Conservation (phyloP, 768 basidiomycete genomes). For the Tulasnella sp. region DNA sequence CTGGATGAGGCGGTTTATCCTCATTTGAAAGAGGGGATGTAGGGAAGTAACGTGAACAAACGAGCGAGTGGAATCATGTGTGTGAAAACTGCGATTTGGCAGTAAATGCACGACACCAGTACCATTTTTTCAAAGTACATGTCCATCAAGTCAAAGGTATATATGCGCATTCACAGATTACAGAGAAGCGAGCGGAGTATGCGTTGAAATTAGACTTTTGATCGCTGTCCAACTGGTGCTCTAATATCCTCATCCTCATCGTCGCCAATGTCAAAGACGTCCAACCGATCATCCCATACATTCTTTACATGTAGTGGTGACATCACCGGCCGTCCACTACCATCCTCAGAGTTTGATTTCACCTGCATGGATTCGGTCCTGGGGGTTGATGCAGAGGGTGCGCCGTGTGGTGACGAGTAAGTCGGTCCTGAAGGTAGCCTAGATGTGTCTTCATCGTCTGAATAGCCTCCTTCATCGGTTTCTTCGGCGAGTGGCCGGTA, state of each 20-base stretch:
- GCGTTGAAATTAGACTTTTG: no score
- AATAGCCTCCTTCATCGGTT: conserved; percentile 27
- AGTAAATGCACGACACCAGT: no score
- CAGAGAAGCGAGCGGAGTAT: no score
- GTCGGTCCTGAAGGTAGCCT: conserved; percentile 31
- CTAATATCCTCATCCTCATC: conserved; percentile 39
- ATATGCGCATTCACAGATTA: no score
- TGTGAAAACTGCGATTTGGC: no score
- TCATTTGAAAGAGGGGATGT: no score
- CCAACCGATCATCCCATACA: conserved; percentile 63
- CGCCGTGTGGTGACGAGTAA: conserved; percentile 38
- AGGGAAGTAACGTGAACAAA: no score
- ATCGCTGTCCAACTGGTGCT: not conserved
- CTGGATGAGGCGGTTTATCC: no score
- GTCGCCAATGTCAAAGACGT: conserved; percentile 64
- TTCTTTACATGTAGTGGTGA: conserved; percentile 33
- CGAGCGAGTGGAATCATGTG: no score
- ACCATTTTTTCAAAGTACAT: no score
- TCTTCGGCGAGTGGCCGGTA: conserved; percentile 56
- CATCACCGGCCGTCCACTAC: conserved; percentile 18
- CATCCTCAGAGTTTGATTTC: conserved; percentile 15
- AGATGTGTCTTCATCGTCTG: conserved; percentile 32
- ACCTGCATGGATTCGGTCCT: conserved; percentile 17
- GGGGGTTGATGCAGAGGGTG: conserved; percentile 48
- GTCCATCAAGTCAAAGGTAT: no score